A percentile compares a stretch with the other conserved stretches of the same genome.
phyloP scores from a whole-genome alignment of 331 rosid species.

The Acacia concinna region DNA sequence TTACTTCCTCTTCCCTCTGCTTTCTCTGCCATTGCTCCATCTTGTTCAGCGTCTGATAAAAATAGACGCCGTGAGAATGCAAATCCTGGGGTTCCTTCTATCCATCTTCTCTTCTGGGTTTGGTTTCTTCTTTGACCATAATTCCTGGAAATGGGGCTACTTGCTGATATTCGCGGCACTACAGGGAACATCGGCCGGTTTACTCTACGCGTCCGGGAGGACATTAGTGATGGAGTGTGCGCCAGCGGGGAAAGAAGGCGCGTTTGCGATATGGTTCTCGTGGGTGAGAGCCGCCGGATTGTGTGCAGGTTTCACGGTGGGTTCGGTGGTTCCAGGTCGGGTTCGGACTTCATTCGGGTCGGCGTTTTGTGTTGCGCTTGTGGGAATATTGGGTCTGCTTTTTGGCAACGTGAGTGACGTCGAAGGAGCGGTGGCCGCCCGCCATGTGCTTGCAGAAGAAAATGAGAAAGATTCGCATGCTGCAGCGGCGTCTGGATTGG shows the following conservation, averaged over 20 bases:
- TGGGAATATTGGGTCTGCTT: conserved; percentile 52
- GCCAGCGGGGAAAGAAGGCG: conserved; percentile 74
- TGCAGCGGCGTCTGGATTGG: conserved; percentile 15
- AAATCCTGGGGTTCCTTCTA: conserved; percentile 63
- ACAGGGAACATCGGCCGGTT: conserved; percentile 67
- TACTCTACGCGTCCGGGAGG: conserved; percentile 69
- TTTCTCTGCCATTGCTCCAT: conserved; percentile 65
- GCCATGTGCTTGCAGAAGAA: conserved; percentile 48
- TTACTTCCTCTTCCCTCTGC: conserved; percentile 68
- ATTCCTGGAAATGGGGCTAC: conserved; percentile 45
- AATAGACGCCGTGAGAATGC: conserved; percentile 65
- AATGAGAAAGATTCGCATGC: conserved; percentile 36
- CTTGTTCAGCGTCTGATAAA: conserved; percentile 52
- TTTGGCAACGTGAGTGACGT: conserved; percentile 64
- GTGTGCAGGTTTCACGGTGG: conserved; percentile 58
- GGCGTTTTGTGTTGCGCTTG: conserved; percentile 54
- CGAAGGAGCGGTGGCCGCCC: conserved; percentile 75
- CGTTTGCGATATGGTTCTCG: conserved; percentile 65
- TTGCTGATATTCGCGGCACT: conserved; percentile 49
- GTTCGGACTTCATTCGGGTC: conserved; percentile 48
- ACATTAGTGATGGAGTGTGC: conserved; percentile 68
- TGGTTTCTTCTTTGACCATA: conserved; percentile 53
- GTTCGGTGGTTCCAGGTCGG: conserved; percentile 43
- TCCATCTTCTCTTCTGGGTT: conserved; percentile 49
- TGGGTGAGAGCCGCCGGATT: conserved; percentile 64